Evolutionary conservation across 164 flowering plant genomes (phyloP).

Genomic region (Euptelea pleiosperma): DNA sequence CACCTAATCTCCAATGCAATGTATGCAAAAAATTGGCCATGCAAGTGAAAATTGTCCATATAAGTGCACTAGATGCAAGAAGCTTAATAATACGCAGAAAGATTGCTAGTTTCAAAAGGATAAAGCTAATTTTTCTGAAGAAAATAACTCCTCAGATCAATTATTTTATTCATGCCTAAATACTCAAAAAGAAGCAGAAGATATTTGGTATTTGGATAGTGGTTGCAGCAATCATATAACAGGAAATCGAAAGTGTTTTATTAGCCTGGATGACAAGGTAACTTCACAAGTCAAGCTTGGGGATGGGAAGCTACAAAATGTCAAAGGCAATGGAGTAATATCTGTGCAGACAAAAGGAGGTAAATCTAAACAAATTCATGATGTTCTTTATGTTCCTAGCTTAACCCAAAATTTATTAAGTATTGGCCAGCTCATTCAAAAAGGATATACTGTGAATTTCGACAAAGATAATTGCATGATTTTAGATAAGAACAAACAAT

Average conservation of each 20-base stretch:
- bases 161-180: conserved; percentile 3
- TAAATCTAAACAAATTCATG: too few relatives aligned
- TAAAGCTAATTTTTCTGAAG: conserved; percentile 9
- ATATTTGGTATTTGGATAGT: conserved; percentile 20
- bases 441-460: too few relatives aligned
- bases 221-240: conserved; percentile 16
- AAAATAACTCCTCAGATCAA: background rate
- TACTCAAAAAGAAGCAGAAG: conserved; percentile 1
- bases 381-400: too few relatives aligned
- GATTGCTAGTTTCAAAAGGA: conserved; percentile 8
- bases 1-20: background rate
- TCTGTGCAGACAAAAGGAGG: too few relatives aligned
- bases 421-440: too few relatives aligned
- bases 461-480: too few relatives aligned
- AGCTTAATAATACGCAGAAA: background rate
- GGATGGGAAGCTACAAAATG: too few relatives aligned
- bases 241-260: conserved; percentile 4
- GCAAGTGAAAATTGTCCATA: conserved; percentile 6
- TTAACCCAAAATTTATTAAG: too few relatives aligned
- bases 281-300: conserved; percentile 15
- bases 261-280: conserved; percentile 8
- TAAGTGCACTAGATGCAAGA: conserved; percentile 6
- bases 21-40: conserved; percentile 14
- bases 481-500: too few relatives aligned
- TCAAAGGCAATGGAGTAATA: too few relatives aligned